Evolutionary conservation across 805 yeast genomes (phyloP).

Genomic region (Yamadazyma nakazawae): DNA sequence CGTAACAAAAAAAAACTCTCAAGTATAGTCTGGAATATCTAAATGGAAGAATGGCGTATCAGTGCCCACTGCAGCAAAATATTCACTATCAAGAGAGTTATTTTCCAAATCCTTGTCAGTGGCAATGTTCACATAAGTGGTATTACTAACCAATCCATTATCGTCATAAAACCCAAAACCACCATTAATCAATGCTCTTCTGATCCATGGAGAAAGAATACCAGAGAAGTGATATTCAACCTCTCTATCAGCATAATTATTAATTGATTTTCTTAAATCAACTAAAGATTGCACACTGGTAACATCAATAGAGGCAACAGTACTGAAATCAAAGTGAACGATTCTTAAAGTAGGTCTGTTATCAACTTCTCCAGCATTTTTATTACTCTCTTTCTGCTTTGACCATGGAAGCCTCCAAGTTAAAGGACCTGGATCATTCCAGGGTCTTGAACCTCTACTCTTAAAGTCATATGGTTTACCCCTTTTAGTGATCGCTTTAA

Average conservation of each 20-base stretch:
- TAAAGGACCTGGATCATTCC: constrained; percentile 85
- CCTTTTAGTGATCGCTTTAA: constrained; percentile 57
- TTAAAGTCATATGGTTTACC: constrained; percentile 44
- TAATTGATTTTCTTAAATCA: constrained; percentile 70
- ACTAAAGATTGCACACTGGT: constrained; percentile 76
- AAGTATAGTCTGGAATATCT: constrained; percentile 60
- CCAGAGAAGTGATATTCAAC: constrained; percentile 91
- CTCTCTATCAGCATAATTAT: constrained; percentile 72
- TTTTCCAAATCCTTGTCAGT: constrained; percentile 30
- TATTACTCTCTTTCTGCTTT: constrained; percentile 10
- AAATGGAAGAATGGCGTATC: constrained; percentile 75
- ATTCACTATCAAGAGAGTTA: constrained; percentile 22
- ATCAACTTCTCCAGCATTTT: constrained; percentile 24
- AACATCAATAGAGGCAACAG: constrained; percentile 71
- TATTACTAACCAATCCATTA: constrained; percentile 35
- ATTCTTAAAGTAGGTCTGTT: constrained; percentile 65
- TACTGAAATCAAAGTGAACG: constrained; percentile 77
- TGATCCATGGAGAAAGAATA: constrained; percentile 80
- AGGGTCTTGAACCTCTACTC: constrained; percentile 65
- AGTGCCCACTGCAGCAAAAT: constrained; percentile 57
- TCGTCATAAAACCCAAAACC: constrained; percentile 69
- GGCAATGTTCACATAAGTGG: constrained; percentile 40
- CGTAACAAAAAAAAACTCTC: background rate
- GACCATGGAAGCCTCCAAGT: constrained; percentile 33
- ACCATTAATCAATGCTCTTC: constrained; percentile 66